Evolutionary conservation across 768 basidiomycete species (phyloP), one percentile per base, ranked within the genome.

Genomic region (Boletus patriciae): DNA sequence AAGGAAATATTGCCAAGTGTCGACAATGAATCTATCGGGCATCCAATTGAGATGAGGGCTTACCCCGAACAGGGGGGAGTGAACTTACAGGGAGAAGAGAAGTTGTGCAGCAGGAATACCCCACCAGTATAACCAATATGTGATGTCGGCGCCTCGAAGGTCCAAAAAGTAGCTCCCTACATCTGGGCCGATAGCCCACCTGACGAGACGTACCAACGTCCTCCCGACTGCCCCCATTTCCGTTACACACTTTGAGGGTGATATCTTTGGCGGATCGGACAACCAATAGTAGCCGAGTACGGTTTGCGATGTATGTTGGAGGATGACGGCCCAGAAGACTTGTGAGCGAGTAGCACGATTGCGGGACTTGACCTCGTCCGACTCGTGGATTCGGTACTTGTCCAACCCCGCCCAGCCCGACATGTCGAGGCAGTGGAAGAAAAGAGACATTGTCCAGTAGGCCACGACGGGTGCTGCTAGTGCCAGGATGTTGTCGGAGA

Each of bases 1-100:
- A 19, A 93, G 78, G 75, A 95, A 94, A 74, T 98, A 99, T 72
- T 99, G 95, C 94, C 94, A 98, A 33, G 94, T 94, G 76, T 99
- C 97, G 63, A 98, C 87, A 56, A 94, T 68, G 72, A 97, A 91
- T 78, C 97, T 96, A 23, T 19, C 23, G 38, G 21, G 3, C 9
- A 40, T 16, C n/a, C 45, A 31, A 46, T 10, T 40, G 55, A 52
- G 55, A 50, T n/a, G 19, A 5, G n/a, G 16, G 11, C 4, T 49
- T 50, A 36, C 15, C 15, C 52, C 37, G 41, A 15, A 41, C 21
- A 8, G 29, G 23, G 15, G 25, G 7, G 44, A 31, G 10, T 21
- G n/a, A 9, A 86, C 94, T 69, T 68, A 98, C 96, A 94, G 87
- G 13, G 93, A 94, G 29, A 84, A 74, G 0, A 90, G 60, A 34